Evolutionary conservation across 805 yeast genomes (phyloP).

Genomic region (Metschnikowia lachancei): DNA sequence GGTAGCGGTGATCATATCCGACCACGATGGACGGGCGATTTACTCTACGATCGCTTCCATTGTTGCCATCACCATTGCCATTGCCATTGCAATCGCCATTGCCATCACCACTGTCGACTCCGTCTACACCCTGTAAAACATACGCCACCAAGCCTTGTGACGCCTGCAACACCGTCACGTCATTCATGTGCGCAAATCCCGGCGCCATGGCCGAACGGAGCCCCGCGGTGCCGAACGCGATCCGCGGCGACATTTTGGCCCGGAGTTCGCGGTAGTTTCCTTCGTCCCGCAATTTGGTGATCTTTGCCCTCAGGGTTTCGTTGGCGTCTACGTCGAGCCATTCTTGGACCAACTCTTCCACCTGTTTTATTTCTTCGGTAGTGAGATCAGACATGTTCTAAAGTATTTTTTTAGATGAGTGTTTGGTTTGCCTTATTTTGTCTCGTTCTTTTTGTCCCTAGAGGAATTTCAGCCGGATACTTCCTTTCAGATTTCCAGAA

Average conservation of each 20-base stretch:
- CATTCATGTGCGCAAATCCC: conserved; percentile 86
- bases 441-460: no score
- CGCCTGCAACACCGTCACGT: conserved; percentile 84
- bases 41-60: not conserved
- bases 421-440: no score
- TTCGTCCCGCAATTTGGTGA: conserved; percentile 40
- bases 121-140: conserved; percentile 23
- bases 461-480: no score
- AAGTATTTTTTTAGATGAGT: no score
- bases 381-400: no score
- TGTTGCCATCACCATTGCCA: not conserved
- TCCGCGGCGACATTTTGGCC: conserved; percentile 52
- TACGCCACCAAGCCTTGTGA: conserved; percentile 75
- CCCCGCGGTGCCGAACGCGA: conserved; percentile 92
- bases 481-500: no score
- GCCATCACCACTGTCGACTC: no score
- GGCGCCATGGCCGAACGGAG: conserved; percentile 85
- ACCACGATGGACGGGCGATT: conserved; percentile 51
- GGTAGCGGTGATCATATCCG: conserved; percentile 89
- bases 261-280: conserved; percentile 47
- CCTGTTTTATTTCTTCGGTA: no score
- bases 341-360: no score
- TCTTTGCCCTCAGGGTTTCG: conserved; percentile 54
- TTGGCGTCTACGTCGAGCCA: conserved; percentile 27
- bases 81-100: no score